phyloP scores from a whole-genome alignment of 1,284 basidiomycete species.

The Peniophora sp. region DNA sequence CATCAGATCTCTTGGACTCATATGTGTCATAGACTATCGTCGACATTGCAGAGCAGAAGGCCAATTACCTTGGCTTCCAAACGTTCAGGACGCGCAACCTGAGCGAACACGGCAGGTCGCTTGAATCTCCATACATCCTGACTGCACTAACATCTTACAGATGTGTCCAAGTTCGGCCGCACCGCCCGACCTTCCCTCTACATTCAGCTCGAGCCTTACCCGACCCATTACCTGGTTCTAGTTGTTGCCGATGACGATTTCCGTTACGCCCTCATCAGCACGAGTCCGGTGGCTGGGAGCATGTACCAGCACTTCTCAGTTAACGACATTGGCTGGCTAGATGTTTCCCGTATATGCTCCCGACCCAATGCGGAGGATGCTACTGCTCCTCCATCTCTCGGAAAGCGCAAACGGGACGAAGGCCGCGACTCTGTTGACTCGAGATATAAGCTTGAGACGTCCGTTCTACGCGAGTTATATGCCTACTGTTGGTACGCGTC shows the following conservation, averaged over 20 bases:
- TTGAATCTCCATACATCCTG: background rate
- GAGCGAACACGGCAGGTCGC: slow-evolving; percentile 39
- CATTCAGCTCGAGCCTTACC: slow-evolving; percentile 64
- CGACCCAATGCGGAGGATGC: background rate
- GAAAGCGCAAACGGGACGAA: slow-evolving; percentile 28
- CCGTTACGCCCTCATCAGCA: slow-evolving; percentile 68
- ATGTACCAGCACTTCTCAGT: slow-evolving; percentile 53
- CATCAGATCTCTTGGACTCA: too few relatives aligned
- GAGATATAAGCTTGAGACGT: slow-evolving; percentile 60
- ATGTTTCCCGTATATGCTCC: slow-evolving; percentile 49
- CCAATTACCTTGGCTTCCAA: slow-evolving; percentile 64
- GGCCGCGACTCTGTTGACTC: slow-evolving; percentile 8
- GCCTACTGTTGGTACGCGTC: slow-evolving; percentile 67
- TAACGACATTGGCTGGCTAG: slow-evolving; percentile 73
- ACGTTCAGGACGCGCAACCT: slow-evolving; percentile 66
- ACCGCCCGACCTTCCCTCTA: slow-evolving; percentile 50
- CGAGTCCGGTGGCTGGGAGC: slow-evolving; percentile 40
- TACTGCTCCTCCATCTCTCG: background rate
- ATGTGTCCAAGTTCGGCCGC: slow-evolving; percentile 55
- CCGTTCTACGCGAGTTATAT: slow-evolving; percentile 65
- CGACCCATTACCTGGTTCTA: slow-evolving; percentile 67
- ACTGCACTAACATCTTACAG: slow-evolving; percentile 23
- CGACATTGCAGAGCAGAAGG: slow-evolving; percentile 69
- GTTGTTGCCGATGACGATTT: slow-evolving; percentile 72
- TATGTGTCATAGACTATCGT: slow-evolving; percentile 51